Conservation (phyloP, 352 stramenopile genomes). For the Phytophthora gonapodyides region DNA sequence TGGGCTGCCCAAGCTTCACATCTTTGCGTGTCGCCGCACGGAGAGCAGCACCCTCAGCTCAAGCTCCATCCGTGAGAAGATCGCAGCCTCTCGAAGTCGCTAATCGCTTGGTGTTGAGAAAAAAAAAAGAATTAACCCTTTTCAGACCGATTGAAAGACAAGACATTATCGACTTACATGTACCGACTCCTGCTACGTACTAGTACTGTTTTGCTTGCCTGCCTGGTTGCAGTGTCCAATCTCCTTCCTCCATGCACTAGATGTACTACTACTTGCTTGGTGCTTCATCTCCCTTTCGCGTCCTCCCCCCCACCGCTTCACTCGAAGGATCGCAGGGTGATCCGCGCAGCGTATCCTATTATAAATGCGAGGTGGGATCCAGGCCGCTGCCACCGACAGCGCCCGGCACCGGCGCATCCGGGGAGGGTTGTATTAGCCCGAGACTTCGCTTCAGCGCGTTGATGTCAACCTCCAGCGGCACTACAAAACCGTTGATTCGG, state of each 20-base stretch:
- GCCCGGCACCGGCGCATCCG: constrained; percentile 1
- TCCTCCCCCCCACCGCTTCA: constrained; percentile 7
- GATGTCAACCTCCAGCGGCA: constrained; percentile 75
- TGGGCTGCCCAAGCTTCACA: constrained; percentile 58
- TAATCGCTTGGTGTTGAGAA: constrained; percentile 14
- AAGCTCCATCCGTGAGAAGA: constrained; percentile 76
- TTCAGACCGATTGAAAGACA: constrained; percentile 7
- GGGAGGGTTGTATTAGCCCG: constrained; percentile 34
- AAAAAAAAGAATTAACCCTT: too few species aligned
- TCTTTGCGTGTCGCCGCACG: constrained; percentile 83
- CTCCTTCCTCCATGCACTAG: constrained; percentile 16
- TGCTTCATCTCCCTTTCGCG: constrained; percentile 7
- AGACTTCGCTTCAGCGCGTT: constrained; percentile 58
- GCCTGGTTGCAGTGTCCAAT: constrained; percentile 12
- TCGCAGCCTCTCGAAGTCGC: constrained; percentile 37
- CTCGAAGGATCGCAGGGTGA: constrained; percentile 1
- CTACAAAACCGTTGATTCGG: constrained; percentile 73
- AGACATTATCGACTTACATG: not conserved
- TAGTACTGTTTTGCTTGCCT: constrained; percentile 15
- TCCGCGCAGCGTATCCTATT: constrained; percentile 26
- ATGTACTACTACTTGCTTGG: constrained; percentile 20
- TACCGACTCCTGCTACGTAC: constrained; percentile 25
- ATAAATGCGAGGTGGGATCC: constrained; percentile 37
- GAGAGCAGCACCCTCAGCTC: constrained; percentile 86
- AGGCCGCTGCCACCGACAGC: constrained; percentile 20